Evolutionary conservation across 805 yeast species (phyloP), one percentile per base, ranked within the genome.

Genomic region (Candida stauntonica): DNA sequence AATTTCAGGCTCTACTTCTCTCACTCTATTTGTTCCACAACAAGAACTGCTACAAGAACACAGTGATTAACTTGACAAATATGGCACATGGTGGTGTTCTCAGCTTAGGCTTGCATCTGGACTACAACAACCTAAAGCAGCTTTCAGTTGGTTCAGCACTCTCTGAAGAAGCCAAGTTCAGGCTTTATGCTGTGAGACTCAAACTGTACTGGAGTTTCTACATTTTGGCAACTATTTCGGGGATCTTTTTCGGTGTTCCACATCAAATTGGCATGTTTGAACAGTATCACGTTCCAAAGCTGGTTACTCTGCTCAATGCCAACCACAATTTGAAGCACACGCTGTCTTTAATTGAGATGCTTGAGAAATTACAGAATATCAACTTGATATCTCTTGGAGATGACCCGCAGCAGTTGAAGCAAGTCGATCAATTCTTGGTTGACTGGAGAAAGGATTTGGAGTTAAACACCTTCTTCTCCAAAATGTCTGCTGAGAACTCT

Each of bases 201-300:
- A 68, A 67, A 39, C 45, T 71, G 8, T 71, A 61, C 43, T 70
- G 76, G 76, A 62, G 66, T 39, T 64, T 58, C 42, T 58, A 59
- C 28, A 60, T 66, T n/a, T 48, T 69, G 19, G 45, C 51, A n/a
- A 41, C 41, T 12, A 31, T 50, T 14, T 42, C 58, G 29, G 36
- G 44, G 26, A 29, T 42, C 27, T 33, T 41, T 28, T 51, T 46
- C 45, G 60, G 60, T 7, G 34, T 54, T 27, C 52, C 57, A 29
- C 51, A n/a, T n/a, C n/a, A 51, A 15, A 35, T 45, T 38, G 46
- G 43, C 3, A 48, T 53, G 36, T 52, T 52, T 19, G 47, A 47
- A 7, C 40, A 44, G 17, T 44, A 46, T 26, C 52, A 48, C 12
- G 67, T 71, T 16, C 58, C 61, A 26, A 52, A 62, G 29, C 47